These are phyloP conservation scores for Tricholoma saponaceum DNA, from an alignment of 768 basidiomycete genomes.

Conservation along the genomic window DNA sequence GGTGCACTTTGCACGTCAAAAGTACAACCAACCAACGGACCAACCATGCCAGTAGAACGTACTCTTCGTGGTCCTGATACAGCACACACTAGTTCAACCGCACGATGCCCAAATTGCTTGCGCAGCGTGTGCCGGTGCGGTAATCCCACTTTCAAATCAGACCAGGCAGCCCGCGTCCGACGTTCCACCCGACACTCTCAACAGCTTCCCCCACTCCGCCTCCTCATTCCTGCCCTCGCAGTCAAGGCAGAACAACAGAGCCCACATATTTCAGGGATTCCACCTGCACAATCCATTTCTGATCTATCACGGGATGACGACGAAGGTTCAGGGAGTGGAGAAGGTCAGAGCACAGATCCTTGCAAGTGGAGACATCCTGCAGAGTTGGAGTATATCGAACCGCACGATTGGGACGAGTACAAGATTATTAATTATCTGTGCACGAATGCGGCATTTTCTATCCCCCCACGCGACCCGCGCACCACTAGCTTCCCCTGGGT, in stretches of 20 bases:
- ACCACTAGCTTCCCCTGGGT: slow-evolving; percentile 10
- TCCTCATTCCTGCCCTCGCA: neutral
- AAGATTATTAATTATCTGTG: slow-evolving; percentile 29
- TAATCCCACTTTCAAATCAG: neutral
- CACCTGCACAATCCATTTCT: neutral
- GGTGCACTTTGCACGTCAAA: neutral
- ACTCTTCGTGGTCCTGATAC: neutral
- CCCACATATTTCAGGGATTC: neutral
- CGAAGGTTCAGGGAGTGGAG: neutral
- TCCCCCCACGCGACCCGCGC: slow-evolving; percentile 25
- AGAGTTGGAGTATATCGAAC: slow-evolving; percentile 33
- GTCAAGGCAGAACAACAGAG: neutral
- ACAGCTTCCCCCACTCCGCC: neutral
- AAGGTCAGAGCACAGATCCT: neutral
- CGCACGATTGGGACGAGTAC: slow-evolving; percentile 27
- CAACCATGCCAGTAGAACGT: neutral
- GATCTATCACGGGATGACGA: neutral
- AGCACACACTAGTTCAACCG: neutral
- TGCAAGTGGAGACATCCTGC: slow-evolving; percentile 33
- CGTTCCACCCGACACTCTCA: neutral
- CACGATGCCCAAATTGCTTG: neutral
- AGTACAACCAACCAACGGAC: neutral
- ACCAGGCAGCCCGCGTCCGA: neutral
- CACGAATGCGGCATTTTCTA: slow-evolving; percentile 27
- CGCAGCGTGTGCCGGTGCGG: neutral